Conservation (phyloP, 75 land plant genomes). For the Pinus albicaulis region DNA sequence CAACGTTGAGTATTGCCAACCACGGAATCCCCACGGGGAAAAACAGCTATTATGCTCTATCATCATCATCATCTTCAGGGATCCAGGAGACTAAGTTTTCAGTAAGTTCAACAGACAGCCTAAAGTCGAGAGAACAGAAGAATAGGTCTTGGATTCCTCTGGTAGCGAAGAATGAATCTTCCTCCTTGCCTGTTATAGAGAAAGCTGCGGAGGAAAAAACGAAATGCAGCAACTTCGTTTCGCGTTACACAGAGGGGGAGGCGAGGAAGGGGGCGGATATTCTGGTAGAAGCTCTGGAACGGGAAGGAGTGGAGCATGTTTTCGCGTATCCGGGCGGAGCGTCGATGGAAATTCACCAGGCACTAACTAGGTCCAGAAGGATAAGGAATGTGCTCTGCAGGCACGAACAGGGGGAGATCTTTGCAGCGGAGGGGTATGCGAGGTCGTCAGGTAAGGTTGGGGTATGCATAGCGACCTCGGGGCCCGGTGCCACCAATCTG, state of each 20-base stretch:
- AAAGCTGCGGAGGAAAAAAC: no score
- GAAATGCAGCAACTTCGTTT: neutral
- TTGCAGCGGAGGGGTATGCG: constrained; percentile 92
- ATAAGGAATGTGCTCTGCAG: constrained; percentile 79
- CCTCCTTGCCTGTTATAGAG: no score
- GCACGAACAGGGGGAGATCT: constrained; percentile 92
- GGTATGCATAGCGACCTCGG: constrained; percentile 94
- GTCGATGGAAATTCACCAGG: constrained; percentile 85
- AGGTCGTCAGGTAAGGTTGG: constrained; percentile 75
- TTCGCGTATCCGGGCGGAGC: constrained; percentile 96
- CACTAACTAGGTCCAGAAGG: constrained; percentile 65
- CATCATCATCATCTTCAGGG: no score
- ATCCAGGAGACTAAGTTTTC: no score
- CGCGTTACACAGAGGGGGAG: constrained; percentile 43
- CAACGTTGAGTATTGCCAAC: no score
- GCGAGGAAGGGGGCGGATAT: constrained; percentile 86
- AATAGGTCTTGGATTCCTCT: no score
- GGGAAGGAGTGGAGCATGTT: constrained; percentile 76
- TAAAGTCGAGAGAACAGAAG: no score
- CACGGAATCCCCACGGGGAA: no score
- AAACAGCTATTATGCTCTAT: no score
- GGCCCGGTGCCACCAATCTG: constrained; percentile 94
- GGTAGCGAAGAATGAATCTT: no score
- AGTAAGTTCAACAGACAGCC: no score
- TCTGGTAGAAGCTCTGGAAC: constrained; percentile 90